Percentiles rank a stretch among this genome's conserved stretches.
phyloP scores from a whole-genome alignment of 768 basidiomycete genomes.

The Gymnopilus junonius region DNA sequence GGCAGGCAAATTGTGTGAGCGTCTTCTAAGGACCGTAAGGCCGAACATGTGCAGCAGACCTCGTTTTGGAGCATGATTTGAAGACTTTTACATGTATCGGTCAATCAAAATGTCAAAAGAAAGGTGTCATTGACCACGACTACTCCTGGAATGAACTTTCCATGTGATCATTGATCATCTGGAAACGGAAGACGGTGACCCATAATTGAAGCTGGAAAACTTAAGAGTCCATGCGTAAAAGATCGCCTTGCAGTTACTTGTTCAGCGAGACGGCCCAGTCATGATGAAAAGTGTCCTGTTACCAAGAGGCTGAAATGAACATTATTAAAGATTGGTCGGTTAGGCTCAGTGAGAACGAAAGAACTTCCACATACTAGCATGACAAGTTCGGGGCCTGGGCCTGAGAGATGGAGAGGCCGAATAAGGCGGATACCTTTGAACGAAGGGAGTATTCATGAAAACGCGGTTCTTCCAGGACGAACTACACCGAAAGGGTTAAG shows the following conservation, averaged over 20 bases:
- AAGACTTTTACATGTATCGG: slow-evolving; percentile 19
- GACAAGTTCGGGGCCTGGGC: not conserved
- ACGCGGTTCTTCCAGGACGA: not conserved
- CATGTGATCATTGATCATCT: not conserved
- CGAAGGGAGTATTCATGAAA: not conserved
- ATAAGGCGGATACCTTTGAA: not conserved
- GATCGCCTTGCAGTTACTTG: not conserved
- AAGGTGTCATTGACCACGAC: not conserved
- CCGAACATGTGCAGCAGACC: slow-evolving; percentile 7
- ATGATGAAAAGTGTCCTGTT: not conserved
- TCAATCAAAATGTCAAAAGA: slow-evolving; percentile 12
- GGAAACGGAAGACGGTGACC: not conserved
- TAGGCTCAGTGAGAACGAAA: not conserved
- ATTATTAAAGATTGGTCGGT: not conserved
- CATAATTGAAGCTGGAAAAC: not conserved
- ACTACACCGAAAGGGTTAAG: not conserved
- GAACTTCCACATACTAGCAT: not conserved
- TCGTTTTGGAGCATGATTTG: not conserved
- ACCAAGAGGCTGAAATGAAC: not conserved
- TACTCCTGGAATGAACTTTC: not conserved
- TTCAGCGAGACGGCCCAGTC: not conserved
- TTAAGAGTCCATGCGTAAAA: not conserved
- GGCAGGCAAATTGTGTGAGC: not conserved
- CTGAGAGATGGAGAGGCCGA: not conserved
- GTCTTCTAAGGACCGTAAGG: slow-evolving; percentile 1